A percentile compares a stretch with the other conserved stretches of the same genome.
Evolutionary conservation across 192 early-diverging fungal species (phyloP).

Genomic region (Phycomyces nitens): DNA sequence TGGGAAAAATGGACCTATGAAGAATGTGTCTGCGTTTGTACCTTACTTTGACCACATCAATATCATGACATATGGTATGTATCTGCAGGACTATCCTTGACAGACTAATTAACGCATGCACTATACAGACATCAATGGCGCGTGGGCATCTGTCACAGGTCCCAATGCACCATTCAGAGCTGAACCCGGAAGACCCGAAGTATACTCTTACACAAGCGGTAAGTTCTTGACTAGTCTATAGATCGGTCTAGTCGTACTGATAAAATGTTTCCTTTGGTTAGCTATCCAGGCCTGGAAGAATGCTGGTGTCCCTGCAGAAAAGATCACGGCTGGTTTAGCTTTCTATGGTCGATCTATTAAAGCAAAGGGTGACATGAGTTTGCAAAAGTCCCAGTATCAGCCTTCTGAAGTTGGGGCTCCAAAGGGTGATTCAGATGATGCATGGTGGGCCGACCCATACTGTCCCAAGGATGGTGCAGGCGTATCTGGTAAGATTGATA

Average conservation of each 20-base stretch:
- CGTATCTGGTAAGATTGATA: conserved; percentile 36
- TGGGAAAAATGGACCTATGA: conserved; percentile 37
- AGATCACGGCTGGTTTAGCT: conserved; percentile 56
- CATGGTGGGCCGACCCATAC: conserved; percentile 43
- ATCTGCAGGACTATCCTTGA: conserved; percentile 13
- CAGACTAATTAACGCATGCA: neutral
- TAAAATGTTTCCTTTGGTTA: conserved; percentile 1
- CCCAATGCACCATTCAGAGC: conserved; percentile 58
- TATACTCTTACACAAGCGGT: too few species aligned
- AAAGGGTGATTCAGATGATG: conserved; percentile 56
- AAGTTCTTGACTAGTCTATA: too few species aligned
- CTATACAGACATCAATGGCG: conserved; percentile 40
- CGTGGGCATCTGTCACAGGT: conserved; percentile 57
- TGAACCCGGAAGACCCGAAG: conserved; percentile 9
- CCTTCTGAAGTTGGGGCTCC: conserved; percentile 39
- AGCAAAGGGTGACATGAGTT: conserved; percentile 35
- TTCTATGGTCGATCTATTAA: conserved; percentile 61
- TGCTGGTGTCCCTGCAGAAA: conserved; percentile 55
- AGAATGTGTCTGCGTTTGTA: conserved; percentile 50
- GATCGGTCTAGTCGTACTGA: too few species aligned
- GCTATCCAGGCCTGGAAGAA: conserved; percentile 51
- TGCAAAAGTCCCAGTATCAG: conserved; percentile 36
- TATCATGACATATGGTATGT: conserved; percentile 66
- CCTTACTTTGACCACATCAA: conserved; percentile 56
- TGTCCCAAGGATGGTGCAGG: conserved; percentile 38